These are phyloP conservation scores for Kurtzmaniella cleridarum DNA, from an alignment of 805 yeast genomes.

Conservation along the genomic window DNA sequence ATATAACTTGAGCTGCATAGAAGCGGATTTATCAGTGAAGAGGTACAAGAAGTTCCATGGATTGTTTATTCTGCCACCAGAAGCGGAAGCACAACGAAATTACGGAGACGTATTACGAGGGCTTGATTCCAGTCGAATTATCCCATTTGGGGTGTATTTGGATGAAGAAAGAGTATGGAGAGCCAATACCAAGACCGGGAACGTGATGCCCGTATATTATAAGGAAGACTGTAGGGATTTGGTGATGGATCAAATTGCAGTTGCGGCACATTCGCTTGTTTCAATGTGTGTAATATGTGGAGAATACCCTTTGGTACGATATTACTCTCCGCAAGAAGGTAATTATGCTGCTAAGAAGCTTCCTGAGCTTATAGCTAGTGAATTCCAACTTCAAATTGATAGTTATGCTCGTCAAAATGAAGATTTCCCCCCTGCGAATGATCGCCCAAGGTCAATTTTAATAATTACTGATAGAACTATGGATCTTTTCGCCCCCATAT, in stretches of 20 bases:
- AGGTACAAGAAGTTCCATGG: slow-evolving; percentile 73
- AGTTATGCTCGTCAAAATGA: slow-evolving; percentile 66
- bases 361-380: slow-evolving; percentile 66
- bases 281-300: slow-evolving; percentile 74
- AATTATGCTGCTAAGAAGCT: slow-evolving; percentile 51
- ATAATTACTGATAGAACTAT: slow-evolving; percentile 77
- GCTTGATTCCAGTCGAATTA: slow-evolving; percentile 24
- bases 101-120: neutral
- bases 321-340: slow-evolving; percentile 49
- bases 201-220: slow-evolving; percentile 69
- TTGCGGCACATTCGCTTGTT: slow-evolving; percentile 61
- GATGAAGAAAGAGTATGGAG: slow-evolving; percentile 68
- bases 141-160: slow-evolving; percentile 20
- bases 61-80: slow-evolving; percentile 56
- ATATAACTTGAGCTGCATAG: slow-evolving; percentile 68
- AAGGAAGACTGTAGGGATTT: slow-evolving; percentile 58
- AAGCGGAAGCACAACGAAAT: slow-evolving; percentile 13
- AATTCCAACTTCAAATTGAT: slow-evolving; percentile 67
- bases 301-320: slow-evolving; percentile 84
- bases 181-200: slow-evolving; percentile 44
- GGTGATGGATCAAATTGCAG: slow-evolving; percentile 51
- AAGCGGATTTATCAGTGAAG: slow-evolving; percentile 67
- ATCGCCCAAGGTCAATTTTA: slow-evolving; percentile 65
- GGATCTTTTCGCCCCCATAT: slow-evolving; percentile 76
- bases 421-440: slow-evolving; percentile 53